Percentiles rank a stretch among this genome's conserved stretches.
These are phyloP conservation scores for Dictyostelium citrinum DNA, from an alignment of 78 protist species.

Conservation along the genomic window DNA sequence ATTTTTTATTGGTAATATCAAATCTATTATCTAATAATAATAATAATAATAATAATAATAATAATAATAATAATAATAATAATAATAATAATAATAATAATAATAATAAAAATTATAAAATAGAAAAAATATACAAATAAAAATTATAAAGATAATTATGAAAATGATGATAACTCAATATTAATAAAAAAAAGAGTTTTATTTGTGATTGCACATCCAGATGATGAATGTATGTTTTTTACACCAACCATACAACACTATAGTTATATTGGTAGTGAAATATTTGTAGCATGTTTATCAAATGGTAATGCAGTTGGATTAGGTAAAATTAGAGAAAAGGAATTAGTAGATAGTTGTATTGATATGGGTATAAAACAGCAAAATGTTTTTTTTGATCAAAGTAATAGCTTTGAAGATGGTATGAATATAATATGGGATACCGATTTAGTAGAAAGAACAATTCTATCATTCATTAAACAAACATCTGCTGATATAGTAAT, in stretches of 20 bases:
- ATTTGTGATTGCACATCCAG: slow-evolving; percentile 93
- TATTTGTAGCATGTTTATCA: slow-evolving; percentile 74
- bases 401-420: slow-evolving; percentile 29
- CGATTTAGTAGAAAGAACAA: not conserved
- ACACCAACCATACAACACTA: slow-evolving; percentile 66
- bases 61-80: too few species aligned
- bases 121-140: too few species aligned
- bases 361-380: not conserved
- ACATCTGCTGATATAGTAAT: not conserved
- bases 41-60: too few species aligned
- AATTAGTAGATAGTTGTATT: slow-evolving; percentile 52
- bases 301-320: slow-evolving; percentile 73
- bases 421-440: not conserved
- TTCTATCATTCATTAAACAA: not conserved
- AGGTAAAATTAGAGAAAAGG: slow-evolving; percentile 75
- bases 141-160: not conserved
- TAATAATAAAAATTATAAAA: too few species aligned
- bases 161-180: not conserved
- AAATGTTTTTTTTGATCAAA: slow-evolving; percentile 52
- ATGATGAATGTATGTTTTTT: slow-evolving; percentile 95
- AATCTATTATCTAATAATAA: not conserved
- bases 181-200: not conserved
- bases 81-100: too few species aligned
- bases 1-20: not conserved
- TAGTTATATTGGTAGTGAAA: not conserved